Percentiles rank a stretch among this genome's conserved stretches.
Conservation (phyloP, 208 protist species). For the Crithidia bombi region DNA sequence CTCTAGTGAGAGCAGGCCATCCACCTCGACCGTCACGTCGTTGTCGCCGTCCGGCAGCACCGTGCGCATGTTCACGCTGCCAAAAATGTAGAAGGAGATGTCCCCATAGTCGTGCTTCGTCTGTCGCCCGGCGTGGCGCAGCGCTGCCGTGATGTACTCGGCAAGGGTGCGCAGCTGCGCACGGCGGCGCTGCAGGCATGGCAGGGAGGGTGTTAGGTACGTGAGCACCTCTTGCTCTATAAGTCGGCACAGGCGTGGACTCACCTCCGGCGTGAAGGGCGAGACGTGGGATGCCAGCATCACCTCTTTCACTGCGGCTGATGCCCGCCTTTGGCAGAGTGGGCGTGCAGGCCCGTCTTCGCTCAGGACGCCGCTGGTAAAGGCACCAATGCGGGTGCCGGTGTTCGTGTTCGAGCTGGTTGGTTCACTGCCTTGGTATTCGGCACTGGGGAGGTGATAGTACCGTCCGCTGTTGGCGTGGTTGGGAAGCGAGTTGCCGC, state of each 20-base stretch:
- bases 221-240: conserved; percentile 71
- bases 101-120: conserved; percentile 39
- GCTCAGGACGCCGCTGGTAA: too few species aligned
- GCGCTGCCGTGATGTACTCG: conserved; percentile 64
- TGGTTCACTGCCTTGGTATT: conserved; percentile 9
- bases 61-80: conserved; percentile 86
- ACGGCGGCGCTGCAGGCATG: conserved; percentile 56
- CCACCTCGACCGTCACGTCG: conserved; percentile 83
- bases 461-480: conserved; percentile 13
- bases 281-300: neutral
- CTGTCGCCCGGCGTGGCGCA: conserved; percentile 45
- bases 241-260: conserved; percentile 49
- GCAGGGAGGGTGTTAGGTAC: conserved; percentile 56
- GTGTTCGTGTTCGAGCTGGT: neutral
- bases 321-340: too few species aligned
- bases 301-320: too few species aligned
- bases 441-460: neutral
- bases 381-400: conserved; percentile 16
- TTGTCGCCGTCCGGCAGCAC: conserved; percentile 92
- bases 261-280: conserved; percentile 72
- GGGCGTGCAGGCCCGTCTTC: too few species aligned
- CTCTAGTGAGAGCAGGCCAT: conserved; percentile 53
- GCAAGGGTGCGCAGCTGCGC: conserved; percentile 62
- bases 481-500: neutral
- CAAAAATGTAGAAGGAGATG: conserved; percentile 86